Evolutionary conservation across 768 basidiomycete genomes (phyloP), one percentile per base, ranked within the genome.

Genomic region (Leccinum variicolor): DNA sequence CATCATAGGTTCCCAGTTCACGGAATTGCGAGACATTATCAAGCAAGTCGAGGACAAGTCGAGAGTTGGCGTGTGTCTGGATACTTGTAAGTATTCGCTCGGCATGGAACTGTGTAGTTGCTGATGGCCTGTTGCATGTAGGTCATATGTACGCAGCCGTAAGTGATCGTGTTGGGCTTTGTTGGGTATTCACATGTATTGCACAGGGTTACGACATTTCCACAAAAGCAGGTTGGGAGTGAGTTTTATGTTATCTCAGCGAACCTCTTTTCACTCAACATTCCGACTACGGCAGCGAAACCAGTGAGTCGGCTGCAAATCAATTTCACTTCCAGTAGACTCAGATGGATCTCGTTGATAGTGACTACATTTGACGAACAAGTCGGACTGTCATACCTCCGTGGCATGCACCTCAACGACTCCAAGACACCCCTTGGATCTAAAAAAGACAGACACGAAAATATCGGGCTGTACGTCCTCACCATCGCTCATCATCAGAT

Each of bases 341-440:
- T 51, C 15, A 52, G 28, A 17, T 41, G 34, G 14, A 21, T 10
- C 13, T 28, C 5, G 23, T 26, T 41, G 26, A n/a, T 62, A 84
- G 90, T 92, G 71, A 65, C 74, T 11, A 74, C 80, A 48, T 92
- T 94, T 62, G 85, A 90, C 31, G 64, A 76, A n/a, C 74, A 81
- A 58, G 78, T 95, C 3, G 90, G 93, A 2, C 64, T 90, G 25
- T 67, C 77, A 13, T 94, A 92, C 66, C 82, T 94, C 15, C 79
- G 84, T 4, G 92, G 87, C 1, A 87, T 94, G 82, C 93, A 95
- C 65, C 67, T 94, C 47, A 95, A 95, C 66, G 92, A 94, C 68
- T 89, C 89, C 13, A 90, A 91, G 69, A 81, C 79, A 9, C 76
- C 74, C 1, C 76, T 83, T 13, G 81, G 77, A 3, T 86, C 87